Evolutionary conservation across 805 yeast species (phyloP).

Genomic region (Ogataea henricii): DNA sequence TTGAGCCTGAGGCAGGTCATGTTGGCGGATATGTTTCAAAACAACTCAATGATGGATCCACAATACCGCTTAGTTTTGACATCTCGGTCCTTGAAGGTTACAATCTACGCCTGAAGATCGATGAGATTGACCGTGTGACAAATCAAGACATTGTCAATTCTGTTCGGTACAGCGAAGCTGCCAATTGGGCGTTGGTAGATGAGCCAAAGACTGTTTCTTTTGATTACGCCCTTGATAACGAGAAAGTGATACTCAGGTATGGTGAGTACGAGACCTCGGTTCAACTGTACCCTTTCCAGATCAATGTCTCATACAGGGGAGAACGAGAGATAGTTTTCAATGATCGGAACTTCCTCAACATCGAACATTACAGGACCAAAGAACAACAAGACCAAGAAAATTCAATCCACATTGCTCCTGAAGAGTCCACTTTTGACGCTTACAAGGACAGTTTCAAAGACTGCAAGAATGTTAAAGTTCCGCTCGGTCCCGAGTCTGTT

Average conservation of each 20-base stretch:
- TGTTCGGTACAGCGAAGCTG: slow-evolving; percentile 62
- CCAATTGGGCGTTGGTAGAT: slow-evolving; percentile 55
- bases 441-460: slow-evolving; percentile 75
- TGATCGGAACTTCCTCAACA: slow-evolving; percentile 67
- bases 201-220: slow-evolving; percentile 28
- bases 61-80: slow-evolving; percentile 54
- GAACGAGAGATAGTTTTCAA: slow-evolving; percentile 59
- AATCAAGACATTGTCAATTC: slow-evolving; percentile 28
- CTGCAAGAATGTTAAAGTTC: slow-evolving; percentile 61
- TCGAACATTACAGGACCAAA: slow-evolving; percentile 74
- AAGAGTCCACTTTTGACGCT: slow-evolving; percentile 65
- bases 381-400: slow-evolving; percentile 39
- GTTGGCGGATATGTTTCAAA: slow-evolving; percentile 53
- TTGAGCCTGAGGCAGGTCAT: slow-evolving; percentile 32
- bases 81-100: slow-evolving; percentile 58
- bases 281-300: slow-evolving; percentile 47
- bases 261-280: slow-evolving; percentile 51
- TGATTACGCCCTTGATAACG: slow-evolving; percentile 24
- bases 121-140: slow-evolving; percentile 54
- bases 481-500: slow-evolving; percentile 87
- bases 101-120: slow-evolving; percentile 61
- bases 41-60: slow-evolving; percentile 39
- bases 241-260: slow-evolving; percentile 31
- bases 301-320: slow-evolving; percentile 49
- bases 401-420: slow-evolving; percentile 47